Evolutionary conservation across 2,329 filamentous ascomycete species (phyloP).

Genomic region (Nectriaceae sp.): DNA sequence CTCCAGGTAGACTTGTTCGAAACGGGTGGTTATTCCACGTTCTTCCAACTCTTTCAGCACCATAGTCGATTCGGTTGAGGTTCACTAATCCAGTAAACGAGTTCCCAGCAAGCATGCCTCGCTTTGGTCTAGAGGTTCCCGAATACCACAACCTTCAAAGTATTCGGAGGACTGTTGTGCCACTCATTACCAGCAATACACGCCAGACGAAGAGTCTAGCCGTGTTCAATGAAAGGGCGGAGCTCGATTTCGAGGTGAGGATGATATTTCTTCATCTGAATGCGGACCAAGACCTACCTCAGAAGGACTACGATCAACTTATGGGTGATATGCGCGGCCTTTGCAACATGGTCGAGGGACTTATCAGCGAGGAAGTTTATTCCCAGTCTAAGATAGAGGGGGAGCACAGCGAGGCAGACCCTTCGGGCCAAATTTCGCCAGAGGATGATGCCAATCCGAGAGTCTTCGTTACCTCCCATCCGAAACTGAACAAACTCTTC

Average conservation of each 20-base stretch:
- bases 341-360: neutral
- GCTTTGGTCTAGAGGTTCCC: neutral
- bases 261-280: neutral
- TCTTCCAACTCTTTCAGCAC: neutral
- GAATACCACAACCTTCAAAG: neutral
- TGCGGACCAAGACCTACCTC: neutral
- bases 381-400: neutral
- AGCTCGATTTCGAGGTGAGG: neutral
- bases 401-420: neutral
- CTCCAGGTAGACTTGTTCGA: too few relatives aligned
- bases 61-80: too few relatives aligned
- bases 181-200: neutral
- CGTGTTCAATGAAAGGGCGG: neutral
- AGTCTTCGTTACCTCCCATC: too few relatives aligned
- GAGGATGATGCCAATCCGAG: too few relatives aligned
- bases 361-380: neutral
- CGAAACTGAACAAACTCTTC: neutral
- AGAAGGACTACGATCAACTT: neutral
- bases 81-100: too few relatives aligned
- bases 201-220: neutral
- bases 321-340: neutral
- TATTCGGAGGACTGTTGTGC: neutral
- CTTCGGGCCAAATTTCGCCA: too few relatives aligned
- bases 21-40: neutral
- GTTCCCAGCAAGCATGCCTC: neutral